Base-by-base conservation (phyloP, 169 alveolate species). In the Eimeria maxima region DNA sequence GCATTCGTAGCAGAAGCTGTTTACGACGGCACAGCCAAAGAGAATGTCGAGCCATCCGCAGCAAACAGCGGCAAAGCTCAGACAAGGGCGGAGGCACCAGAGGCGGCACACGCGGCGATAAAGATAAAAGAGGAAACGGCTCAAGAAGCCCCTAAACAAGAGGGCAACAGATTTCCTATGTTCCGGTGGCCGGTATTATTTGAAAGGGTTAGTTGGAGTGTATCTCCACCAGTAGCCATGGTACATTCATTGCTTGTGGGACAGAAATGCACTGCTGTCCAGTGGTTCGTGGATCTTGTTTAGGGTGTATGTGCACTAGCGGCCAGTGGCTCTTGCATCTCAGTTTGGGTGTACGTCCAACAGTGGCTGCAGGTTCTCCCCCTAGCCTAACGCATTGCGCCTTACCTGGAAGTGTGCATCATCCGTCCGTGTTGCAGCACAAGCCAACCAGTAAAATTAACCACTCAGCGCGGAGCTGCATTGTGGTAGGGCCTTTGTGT, bases 141-240 rank as follows among this genome's bases (percentile, higher is more conserved):
- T 27, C 55, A 50, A 22, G 78, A 22, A 67, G 29, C 38, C 16
- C 33, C 16, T 29, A 11, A 45, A 73, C 38, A 73, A 38, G 24
- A 18, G 24, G n/a, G 55, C 53, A 18, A 50, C 45, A 33, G 44
- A 22, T 24, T 47, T 14, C 60, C 89, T 22, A 42, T 24, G 89
- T 78, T 78, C 20, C 22, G 89, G 65, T 78, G 89, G 89, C 89
- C 89, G 27, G 0, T 78, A 45, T 33, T 78, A 27, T 78, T 78
- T 44, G 67, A 78, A 7, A 42, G 44, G 89, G 89, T 78, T 5
- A 42, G 89, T 16, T 14, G 60, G 1, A 14, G 60, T 14, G 16
- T 53, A 53, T 53, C 20, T 53, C 20, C 60, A 53, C 60, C 16
- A 53, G 38, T 1, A 33, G 38, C 38, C 38, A 33, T 33, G 38